Conservation (phyloP, 2,329 filamentous ascomycete species). For the Thelonectria rubi region DNA sequence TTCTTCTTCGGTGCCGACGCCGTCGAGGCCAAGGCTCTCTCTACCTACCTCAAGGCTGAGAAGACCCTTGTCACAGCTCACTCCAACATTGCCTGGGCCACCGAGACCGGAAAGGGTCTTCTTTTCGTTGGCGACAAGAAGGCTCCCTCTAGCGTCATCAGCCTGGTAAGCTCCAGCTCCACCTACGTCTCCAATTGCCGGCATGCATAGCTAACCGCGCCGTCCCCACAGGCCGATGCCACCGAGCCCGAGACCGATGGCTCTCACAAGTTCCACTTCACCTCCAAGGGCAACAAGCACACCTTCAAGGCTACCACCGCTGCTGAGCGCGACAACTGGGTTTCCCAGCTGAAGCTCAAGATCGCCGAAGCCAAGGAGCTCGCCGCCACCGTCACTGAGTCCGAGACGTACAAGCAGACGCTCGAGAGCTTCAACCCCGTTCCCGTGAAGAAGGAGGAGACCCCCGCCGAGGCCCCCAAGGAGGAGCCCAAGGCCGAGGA, state of each 20-base stretch:
- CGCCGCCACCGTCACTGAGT: slow-evolving; percentile 75
- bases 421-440: slow-evolving; percentile 73
- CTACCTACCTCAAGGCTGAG: slow-evolving; percentile 84
- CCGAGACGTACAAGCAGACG: slow-evolving; percentile 88
- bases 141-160: slow-evolving; percentile 81
- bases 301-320: slow-evolving; percentile 82
- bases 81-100: slow-evolving; percentile 86
- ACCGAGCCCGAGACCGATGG: slow-evolving; percentile 80
- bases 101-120: slow-evolving; percentile 93
- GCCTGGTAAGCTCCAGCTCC: slow-evolving; percentile 71
- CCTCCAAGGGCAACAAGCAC: slow-evolving; percentile 88
- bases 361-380: slow-evolving; percentile 85
- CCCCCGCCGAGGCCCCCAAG: slow-evolving; percentile 48
- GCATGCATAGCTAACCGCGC: slow-evolving; percentile 25
- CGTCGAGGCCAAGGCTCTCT: slow-evolving; percentile 77
- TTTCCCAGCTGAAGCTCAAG: slow-evolving; percentile 83
- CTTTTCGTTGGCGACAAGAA: slow-evolving; percentile 91
- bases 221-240: slow-evolving; percentile 60
- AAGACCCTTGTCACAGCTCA: slow-evolving; percentile 81
- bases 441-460: slow-evolving; percentile 54
- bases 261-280: slow-evolving; percentile 84
- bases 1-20: slow-evolving; percentile 86
- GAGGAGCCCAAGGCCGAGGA: slow-evolving; percentile 44
- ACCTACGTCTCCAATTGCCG: slow-evolving; percentile 32
- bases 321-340: slow-evolving; percentile 91